These are phyloP conservation scores for Pseudogymnoascus sp. DNA, from an alignment of 2,329 filamentous ascomycete genomes.

Conservation along the genomic window DNA sequence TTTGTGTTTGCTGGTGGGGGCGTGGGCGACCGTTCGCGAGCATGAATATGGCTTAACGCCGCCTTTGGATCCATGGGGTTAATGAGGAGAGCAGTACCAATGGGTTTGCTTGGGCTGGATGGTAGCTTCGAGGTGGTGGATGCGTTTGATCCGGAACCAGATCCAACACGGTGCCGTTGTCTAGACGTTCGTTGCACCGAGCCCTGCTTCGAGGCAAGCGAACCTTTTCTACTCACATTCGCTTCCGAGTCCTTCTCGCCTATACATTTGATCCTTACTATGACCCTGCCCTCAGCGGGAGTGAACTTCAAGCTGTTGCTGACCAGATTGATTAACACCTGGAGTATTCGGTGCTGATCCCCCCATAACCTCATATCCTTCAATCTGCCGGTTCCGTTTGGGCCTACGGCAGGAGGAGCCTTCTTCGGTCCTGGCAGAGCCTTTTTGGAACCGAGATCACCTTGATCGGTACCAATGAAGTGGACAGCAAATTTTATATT, in stretches of 20 bases:
- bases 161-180: slow-evolving; percentile 20
- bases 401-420: slow-evolving; percentile 50
- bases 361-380: slow-evolving; percentile 83
- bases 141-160: slow-evolving; percentile 35
- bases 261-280: slow-evolving; percentile 66
- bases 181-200: slow-evolving; percentile 19
- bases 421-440: slow-evolving; percentile 18
- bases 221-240: slow-evolving; percentile 22
- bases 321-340: slow-evolving; percentile 89
- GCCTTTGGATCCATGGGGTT: slow-evolving; percentile 46
- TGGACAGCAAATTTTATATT: slow-evolving; percentile 64
- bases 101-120: slow-evolving; percentile 24
- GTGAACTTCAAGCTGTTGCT: slow-evolving; percentile 92
- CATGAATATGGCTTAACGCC: slow-evolving; percentile 25
- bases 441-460: slow-evolving; percentile 13
- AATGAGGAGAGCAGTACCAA: slow-evolving; percentile 49
- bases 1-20: slow-evolving; percentile 54
- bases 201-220: slow-evolving; percentile 16
- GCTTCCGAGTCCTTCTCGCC: slow-evolving; percentile 39
- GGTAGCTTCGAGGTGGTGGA: slow-evolving; percentile 40
- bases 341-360: slow-evolving; percentile 83
- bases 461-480: slow-evolving; percentile 49
- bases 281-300: slow-evolving; percentile 63
- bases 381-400: slow-evolving; percentile 57
- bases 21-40: slow-evolving; percentile 49